Evolutionary conservation across 805 yeast species (phyloP).

Genomic region (Metschnikowia santaceciliae): DNA sequence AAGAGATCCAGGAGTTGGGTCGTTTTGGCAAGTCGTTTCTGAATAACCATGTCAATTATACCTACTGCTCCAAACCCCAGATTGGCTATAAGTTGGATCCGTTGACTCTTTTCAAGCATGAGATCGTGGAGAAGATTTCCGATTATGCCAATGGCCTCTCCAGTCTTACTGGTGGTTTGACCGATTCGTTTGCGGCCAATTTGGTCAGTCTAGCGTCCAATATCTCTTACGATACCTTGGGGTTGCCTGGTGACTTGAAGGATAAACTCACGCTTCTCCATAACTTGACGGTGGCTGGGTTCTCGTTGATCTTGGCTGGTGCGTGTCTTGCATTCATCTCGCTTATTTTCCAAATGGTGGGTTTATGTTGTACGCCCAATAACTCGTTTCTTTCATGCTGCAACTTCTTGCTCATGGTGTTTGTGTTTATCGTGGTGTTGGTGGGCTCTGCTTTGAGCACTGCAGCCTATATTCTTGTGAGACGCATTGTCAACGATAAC

Average conservation of each 20-base stretch:
- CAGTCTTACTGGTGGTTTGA: slow-evolving; percentile 7
- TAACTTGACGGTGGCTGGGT: slow-evolving; percentile 53
- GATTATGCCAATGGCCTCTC: slow-evolving; percentile 23
- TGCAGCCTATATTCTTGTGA: slow-evolving; percentile 51
- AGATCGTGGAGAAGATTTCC: slow-evolving; percentile 27
- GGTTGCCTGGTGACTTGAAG: slow-evolving; percentile 53
- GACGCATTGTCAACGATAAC: slow-evolving; percentile 48
- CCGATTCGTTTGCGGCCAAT: slow-evolving; percentile 9
- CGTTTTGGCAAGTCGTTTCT: slow-evolving; percentile 21
- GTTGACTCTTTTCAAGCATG: slow-evolving; percentile 30
- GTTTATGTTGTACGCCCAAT: slow-evolving; percentile 39
- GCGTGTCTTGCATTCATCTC: slow-evolving; percentile 40
- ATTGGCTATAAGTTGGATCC: slow-evolving; percentile 59
- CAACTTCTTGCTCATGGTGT: slow-evolving; percentile 39
- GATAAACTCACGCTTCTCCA: slow-evolving; percentile 44
- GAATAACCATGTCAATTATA: slow-evolving; percentile 31
- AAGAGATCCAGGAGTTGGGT: slow-evolving; percentile 9
- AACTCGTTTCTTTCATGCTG: slow-evolving; percentile 44
- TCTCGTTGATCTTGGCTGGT: slow-evolving; percentile 35
- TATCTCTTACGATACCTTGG: slow-evolving; percentile 29
- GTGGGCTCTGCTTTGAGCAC: slow-evolving; percentile 56
- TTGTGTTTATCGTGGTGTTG: slow-evolving; percentile 43
- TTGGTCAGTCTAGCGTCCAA: slow-evolving; percentile 10
- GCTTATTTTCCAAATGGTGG: slow-evolving; percentile 45
- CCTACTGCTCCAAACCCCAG: slow-evolving; percentile 52